Evolutionary conservation across 345 rosid species (phyloP).

Genomic region (Heritiera fomes): DNA sequence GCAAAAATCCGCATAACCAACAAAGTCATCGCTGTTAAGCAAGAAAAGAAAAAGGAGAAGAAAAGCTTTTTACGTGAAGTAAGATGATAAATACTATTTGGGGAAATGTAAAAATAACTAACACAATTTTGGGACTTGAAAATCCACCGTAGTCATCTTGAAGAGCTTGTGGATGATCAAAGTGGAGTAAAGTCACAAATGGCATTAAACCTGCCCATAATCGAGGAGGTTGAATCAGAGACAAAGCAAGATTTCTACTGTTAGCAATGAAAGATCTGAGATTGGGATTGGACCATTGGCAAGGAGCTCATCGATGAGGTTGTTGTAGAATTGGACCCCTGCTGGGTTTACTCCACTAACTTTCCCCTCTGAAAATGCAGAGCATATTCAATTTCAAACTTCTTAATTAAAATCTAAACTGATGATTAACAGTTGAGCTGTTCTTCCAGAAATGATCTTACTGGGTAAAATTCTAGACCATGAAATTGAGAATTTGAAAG

Average conservation of each 20-base stretch:
- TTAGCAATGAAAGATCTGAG: neutral
- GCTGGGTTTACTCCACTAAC: constrained; percentile 34
- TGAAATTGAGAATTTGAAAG: constrained; percentile 25
- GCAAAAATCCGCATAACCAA: constrained; percentile 46
- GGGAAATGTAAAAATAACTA: constrained; percentile 3
- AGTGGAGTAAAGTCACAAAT: constrained; percentile 23
- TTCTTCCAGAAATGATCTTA: neutral
- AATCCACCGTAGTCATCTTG: constrained; percentile 23
- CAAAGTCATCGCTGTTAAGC: constrained; percentile 39
- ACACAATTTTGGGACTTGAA: constrained; percentile 32
- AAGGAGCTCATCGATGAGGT: constrained; percentile 39
- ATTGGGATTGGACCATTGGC: constrained; percentile 29
- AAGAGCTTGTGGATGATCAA: constrained; percentile 22
- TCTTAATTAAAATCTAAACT: neutral
- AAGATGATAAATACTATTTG: neutral
- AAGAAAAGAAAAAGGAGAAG: neutral
- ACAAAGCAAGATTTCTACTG: neutral
- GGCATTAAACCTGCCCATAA: neutral
- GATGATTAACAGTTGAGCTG: neutral
- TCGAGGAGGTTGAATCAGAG: neutral
- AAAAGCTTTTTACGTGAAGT: neutral
- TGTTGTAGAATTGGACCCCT: constrained; percentile 43
- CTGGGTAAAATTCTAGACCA: constrained; percentile 23
- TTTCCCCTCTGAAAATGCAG: constrained; percentile 34
- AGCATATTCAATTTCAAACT: neutral